Percentiles rank a stretch among this genome's conserved stretches.
These are phyloP conservation scores for Xylariomycetidae sp. DNA, from an alignment of 2,329 filamentous ascomycete species.

Conservation along the genomic window DNA sequence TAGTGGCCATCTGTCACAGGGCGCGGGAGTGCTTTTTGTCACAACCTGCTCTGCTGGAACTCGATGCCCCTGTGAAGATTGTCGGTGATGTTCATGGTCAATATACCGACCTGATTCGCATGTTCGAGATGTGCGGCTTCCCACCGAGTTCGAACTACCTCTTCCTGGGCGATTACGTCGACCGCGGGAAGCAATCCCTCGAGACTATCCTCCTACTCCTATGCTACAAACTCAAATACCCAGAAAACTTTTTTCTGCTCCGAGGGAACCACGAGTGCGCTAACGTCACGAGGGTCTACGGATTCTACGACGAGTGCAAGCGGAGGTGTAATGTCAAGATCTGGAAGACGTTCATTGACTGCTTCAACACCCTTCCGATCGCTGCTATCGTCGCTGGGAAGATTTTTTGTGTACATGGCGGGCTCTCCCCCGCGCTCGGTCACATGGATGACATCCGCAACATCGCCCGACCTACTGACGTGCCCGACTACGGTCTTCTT, in stretches of 20 bases:
- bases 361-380: slow-evolving; percentile 98
- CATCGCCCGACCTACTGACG: slow-evolving; percentile 92
- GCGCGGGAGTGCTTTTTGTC: slow-evolving; percentile 85
- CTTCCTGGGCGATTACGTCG: slow-evolving; percentile 97
- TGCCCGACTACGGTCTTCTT: slow-evolving; percentile 91
- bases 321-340: slow-evolving; percentile 98
- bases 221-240: slow-evolving; percentile 99
- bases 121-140: slow-evolving; percentile 99
- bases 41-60: slow-evolving; percentile 86
- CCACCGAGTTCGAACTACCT: slow-evolving; percentile 88
- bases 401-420: slow-evolving; percentile 96
- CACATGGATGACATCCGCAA: slow-evolving; percentile 99
- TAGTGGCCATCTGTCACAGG: slow-evolving; percentile 85
- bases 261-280: slow-evolving; percentile 99
- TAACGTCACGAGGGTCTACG: slow-evolving; percentile 98
- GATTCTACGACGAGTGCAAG: slow-evolving; percentile 99
- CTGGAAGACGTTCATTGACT: slow-evolving; percentile 99
- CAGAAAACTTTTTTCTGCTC: slow-evolving; percentile 98
- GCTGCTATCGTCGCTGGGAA: slow-evolving; percentile 99
- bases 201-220: slow-evolving; percentile 97
- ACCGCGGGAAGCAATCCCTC: slow-evolving; percentile 97
- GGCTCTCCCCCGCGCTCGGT: slow-evolving; percentile 82
- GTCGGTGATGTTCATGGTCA: slow-evolving; percentile 96
- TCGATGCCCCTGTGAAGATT: slow-evolving; percentile 94
- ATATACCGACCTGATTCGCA: slow-evolving; percentile 90